These are phyloP conservation scores for Protostelium mycophagum DNA, from an alignment of 78 protist species.

Conservation along the genomic window DNA sequence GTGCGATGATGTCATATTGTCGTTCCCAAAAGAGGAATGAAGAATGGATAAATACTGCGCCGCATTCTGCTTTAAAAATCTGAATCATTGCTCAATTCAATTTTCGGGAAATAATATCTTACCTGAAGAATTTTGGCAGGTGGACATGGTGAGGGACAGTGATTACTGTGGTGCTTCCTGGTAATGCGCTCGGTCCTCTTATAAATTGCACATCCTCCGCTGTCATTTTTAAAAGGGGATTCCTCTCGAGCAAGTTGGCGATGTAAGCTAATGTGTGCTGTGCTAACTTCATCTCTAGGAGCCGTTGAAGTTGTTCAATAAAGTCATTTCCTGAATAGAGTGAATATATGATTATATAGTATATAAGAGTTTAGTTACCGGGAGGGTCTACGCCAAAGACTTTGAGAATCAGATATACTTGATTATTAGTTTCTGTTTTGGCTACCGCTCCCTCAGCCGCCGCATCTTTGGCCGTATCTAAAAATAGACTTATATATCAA, in stretches of 20 bases:
- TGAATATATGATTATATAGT: not conserved
- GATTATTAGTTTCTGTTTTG: not conserved
- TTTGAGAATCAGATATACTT: slow-evolving; percentile 6
- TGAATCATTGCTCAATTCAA: too few species aligned
- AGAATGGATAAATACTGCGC: slow-evolving; percentile 27
- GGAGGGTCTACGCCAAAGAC: slow-evolving; percentile 52
- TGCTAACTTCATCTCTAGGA: slow-evolving; percentile 36
- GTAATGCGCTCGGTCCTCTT: slow-evolving; percentile 21
- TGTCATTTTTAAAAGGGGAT: slow-evolving; percentile 48
- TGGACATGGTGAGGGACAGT: slow-evolving; percentile 12
- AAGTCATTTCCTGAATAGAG: slow-evolving; percentile 20
- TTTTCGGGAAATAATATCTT: too few species aligned
- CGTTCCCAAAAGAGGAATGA: slow-evolving; percentile 7
- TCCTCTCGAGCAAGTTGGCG: slow-evolving; percentile 19
- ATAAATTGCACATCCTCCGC: slow-evolving; percentile 48
- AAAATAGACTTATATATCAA: too few species aligned
- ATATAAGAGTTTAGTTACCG: not conserved
- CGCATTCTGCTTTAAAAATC: slow-evolving; percentile 34
- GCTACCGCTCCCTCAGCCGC: slow-evolving; percentile 4
- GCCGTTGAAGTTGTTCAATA: slow-evolving; percentile 25
- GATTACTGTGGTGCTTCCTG: slow-evolving; percentile 9
- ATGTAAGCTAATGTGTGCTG: slow-evolving; percentile 14
- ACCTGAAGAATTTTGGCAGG: slow-evolving; percentile 28
- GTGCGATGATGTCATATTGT: not conserved
- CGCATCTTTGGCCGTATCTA: too few species aligned